Conservation (phyloP, 306 rosid species). For the Lathyrus sativus region DNA sequence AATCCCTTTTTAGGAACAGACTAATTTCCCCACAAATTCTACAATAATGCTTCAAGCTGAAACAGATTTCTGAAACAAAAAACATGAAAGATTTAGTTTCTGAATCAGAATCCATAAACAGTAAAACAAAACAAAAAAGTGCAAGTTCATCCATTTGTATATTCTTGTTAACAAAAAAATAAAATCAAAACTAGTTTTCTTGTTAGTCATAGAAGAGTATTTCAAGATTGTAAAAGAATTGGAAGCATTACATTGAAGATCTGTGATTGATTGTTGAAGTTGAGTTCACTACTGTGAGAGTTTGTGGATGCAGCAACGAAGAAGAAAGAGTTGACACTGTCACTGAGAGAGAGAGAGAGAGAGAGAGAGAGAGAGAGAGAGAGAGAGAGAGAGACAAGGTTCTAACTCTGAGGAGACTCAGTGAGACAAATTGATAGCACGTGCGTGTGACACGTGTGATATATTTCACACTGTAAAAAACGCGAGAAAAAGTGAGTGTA, state of each 20-base stretch:
- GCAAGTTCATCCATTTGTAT: background rate
- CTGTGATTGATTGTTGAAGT: conserved; percentile 2
- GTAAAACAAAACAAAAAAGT: background rate
- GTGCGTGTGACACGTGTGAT: background rate
- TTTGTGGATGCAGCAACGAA: conserved; percentile 2
- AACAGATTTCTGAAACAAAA: conserved; percentile 22
- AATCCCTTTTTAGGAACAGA: no score
- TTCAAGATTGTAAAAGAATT: conserved; percentile 16
- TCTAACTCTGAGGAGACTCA: background rate
- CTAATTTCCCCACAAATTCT: no score
- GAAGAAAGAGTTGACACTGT: background rate
- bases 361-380: background rate
- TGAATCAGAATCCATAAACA: background rate
- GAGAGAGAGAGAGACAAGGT: background rate
- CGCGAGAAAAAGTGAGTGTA: background rate
- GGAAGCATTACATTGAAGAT: conserved; percentile 31
- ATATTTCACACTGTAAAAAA: background rate
- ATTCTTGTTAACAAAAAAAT: background rate
- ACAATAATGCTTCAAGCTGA: conserved; percentile 20
- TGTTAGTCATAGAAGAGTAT: background rate
- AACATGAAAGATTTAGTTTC: conserved; percentile 17
- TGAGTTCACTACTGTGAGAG: conserved; percentile 9
- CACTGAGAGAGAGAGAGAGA: background rate
- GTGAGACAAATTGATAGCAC: background rate
- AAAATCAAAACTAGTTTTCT: background rate